Percentiles rank a stretch among this genome's conserved stretches.
Conservation (phyloP, 106 monocot genomes). For the Agapanthus africanus region DNA sequence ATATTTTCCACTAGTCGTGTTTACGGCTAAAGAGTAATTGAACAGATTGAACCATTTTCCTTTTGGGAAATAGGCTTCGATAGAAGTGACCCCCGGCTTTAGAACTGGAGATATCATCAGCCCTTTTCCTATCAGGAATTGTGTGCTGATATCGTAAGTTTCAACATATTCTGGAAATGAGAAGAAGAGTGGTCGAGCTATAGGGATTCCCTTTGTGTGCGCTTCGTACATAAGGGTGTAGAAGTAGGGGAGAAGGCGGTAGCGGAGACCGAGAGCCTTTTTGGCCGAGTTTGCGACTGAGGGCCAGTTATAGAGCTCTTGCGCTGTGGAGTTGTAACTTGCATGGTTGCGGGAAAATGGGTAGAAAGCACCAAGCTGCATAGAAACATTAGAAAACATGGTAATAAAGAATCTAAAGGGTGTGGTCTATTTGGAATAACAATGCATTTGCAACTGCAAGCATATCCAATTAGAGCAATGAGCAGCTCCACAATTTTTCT, state of each 20-base stretch:
- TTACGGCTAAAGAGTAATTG: slow-evolving; percentile 20
- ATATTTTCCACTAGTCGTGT: slow-evolving; percentile 11
- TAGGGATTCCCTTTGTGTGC: slow-evolving; percentile 48
- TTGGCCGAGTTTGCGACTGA: slow-evolving; percentile 41
- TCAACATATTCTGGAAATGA: slow-evolving; percentile 46
- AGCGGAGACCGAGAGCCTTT: slow-evolving; percentile 63
- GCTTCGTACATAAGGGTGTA: slow-evolving; percentile 77
- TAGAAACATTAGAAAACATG: neutral
- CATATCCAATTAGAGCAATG: too few relatives aligned
- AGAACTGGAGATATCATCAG: slow-evolving; percentile 58
- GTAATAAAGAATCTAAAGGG: too few relatives aligned
- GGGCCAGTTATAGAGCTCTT: slow-evolving; percentile 63
- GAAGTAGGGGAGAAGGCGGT: slow-evolving; percentile 61
- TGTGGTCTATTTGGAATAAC: too few relatives aligned
- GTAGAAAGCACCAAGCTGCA: slow-evolving; percentile 73
- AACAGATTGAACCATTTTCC: slow-evolving; percentile 58
- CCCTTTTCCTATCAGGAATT: slow-evolving; percentile 48
- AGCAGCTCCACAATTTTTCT: too few relatives aligned
- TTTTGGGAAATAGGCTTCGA: slow-evolving; percentile 51
- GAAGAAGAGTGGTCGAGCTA: slow-evolving; percentile 75
- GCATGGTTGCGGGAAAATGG: slow-evolving; percentile 68
- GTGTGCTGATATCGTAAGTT: slow-evolving; percentile 37
- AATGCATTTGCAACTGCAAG: too few relatives aligned
- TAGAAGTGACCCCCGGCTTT: slow-evolving; percentile 17
- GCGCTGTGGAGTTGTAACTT: slow-evolving; percentile 13